Percentiles rank a stretch among this genome's conserved stretches.
These are phyloP conservation scores for Silene uniflora DNA, from an alignment of 148 eudicot genomes.

Conservation along the genomic window DNA sequence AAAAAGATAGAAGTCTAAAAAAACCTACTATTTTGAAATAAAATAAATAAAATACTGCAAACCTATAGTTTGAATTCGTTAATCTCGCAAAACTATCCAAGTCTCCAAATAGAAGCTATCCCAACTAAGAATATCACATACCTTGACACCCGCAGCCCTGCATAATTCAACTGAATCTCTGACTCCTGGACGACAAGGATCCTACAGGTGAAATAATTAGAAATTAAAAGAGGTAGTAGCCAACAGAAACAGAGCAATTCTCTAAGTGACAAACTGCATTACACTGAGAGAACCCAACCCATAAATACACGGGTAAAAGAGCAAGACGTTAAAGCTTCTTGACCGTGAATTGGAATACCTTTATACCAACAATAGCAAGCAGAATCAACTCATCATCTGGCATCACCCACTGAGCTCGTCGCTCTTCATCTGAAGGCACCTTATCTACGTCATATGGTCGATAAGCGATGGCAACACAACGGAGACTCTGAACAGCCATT, in stretches of 20 bases:
- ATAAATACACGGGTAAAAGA: neutral
- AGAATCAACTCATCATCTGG: conserved; percentile 74
- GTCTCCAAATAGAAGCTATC: conserved; percentile 4
- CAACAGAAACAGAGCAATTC: neutral
- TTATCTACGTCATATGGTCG: conserved; percentile 39
- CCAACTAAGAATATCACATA: neutral
- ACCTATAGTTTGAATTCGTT: neutral
- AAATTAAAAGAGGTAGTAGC: neutral
- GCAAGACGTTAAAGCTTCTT: neutral
- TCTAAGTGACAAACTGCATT: neutral
- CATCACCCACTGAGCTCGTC: conserved; percentile 59
- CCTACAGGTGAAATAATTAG: conserved; percentile 32
- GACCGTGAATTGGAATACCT: conserved; percentile 41
- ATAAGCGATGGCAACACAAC: conserved; percentile 92
- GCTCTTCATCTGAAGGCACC: conserved; percentile 68
- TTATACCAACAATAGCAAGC: conserved; percentile 83
- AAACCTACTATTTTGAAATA: neutral
- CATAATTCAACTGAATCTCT: conserved; percentile 36
- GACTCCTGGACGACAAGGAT: conserved; percentile 51
- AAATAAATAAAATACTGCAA: neutral
- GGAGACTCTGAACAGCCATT: conserved; percentile 81
- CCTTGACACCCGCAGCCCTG: conserved; percentile 38
- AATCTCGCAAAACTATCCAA: neutral
- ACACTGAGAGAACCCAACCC: neutral
- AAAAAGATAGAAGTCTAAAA: neutral